Percentiles rank a stretch among this genome's conserved stretches.
Evolutionary conservation across 768 basidiomycete genomes (phyloP).

Genomic region (Neoboletus magnificus): DNA sequence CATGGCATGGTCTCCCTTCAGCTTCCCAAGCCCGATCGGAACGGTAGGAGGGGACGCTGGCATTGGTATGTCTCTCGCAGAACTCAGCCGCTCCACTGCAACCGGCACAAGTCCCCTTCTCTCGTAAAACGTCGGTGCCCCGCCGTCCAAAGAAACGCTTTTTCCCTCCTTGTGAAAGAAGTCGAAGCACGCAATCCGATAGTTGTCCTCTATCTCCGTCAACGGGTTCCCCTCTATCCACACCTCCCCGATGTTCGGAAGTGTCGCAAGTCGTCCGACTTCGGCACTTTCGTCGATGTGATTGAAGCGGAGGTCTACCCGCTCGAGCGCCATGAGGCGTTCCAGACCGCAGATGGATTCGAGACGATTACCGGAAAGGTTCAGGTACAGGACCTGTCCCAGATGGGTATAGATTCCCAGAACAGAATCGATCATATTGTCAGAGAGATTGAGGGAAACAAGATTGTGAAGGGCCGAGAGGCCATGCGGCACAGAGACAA

Average conservation of each 20-base stretch:
- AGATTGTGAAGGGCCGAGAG: constrained; percentile 75
- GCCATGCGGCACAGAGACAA: constrained; percentile 82
- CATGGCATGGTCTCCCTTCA: constrained; percentile 11
- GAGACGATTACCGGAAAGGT: constrained; percentile 82
- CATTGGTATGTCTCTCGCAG: constrained; percentile 45
- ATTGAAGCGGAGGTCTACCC: constrained; percentile 81
- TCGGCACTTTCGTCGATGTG: constrained; percentile 80
- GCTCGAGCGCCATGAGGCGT: constrained; percentile 78
- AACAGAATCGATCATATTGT: constrained; percentile 97
- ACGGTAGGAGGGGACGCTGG: constrained; percentile 60
- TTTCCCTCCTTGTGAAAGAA: constrained; percentile 86
- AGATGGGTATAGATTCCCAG: constrained; percentile 82
- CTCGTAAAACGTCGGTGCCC: constrained; percentile 68
- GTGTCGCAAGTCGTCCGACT: constrained; percentile 72
- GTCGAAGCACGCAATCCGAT: constrained; percentile 76
- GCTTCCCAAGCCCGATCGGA: constrained; percentile 44
- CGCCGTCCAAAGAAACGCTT: constrained; percentile 71
- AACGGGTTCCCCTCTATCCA: constrained; percentile 88
- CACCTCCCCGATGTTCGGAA: constrained; percentile 77
- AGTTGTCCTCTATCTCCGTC: constrained; percentile 61
- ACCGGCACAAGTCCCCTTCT: constrained; percentile 51
- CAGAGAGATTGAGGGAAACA: constrained; percentile 87
- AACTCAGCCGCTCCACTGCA: constrained; percentile 51
- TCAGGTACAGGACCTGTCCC: constrained; percentile 72
- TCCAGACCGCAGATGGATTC: constrained; percentile 96